Percentiles rank a stretch among this genome's conserved stretches.
Evolutionary conservation across 495 filamentous ascomycete species (phyloP).

Genomic region (Pseudevernia furfuracea): DNA sequence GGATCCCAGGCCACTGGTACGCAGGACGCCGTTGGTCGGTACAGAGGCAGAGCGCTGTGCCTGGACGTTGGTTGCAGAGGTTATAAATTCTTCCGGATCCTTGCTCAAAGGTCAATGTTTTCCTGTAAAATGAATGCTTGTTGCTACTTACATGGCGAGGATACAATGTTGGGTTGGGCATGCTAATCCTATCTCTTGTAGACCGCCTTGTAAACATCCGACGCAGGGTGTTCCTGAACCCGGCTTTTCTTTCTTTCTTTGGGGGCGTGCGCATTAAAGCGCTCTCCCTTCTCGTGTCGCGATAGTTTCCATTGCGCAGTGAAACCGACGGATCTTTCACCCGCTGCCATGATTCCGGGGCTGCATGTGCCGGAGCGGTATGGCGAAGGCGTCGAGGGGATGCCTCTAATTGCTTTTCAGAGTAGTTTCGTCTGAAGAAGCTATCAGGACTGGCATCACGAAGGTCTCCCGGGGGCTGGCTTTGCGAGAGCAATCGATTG

Average conservation of each 20-base stretch:
- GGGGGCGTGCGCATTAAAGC: neutral
- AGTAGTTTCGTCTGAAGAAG: conserved; percentile 18
- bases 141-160: conserved; percentile 19
- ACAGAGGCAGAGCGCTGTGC: conserved; percentile 22
- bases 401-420: conserved; percentile 16
- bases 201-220: conserved; percentile 24
- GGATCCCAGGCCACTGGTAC: conserved; percentile 25
- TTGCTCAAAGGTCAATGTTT: conserved; percentile 11
- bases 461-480: conserved; percentile 10
- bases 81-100: conserved; percentile 25
- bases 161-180: conserved; percentile 22
- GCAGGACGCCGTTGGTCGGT: conserved; percentile 20
- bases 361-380: conserved; percentile 5
- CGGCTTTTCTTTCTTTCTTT: conserved; percentile 22
- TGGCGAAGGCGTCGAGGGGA: conserved; percentile 19
- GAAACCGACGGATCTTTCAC: conserved; percentile 1
- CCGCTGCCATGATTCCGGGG: conserved; percentile 11
- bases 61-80: conserved; percentile 23
- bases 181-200: conserved; percentile 24
- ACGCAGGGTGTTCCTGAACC: conserved; percentile 24
- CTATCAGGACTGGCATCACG: conserved; percentile 21
- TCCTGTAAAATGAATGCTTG: neutral
- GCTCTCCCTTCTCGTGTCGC: conserved; percentile 11
- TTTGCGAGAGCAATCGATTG: conserved; percentile 4
- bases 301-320: conserved; percentile 17